A percentile compares a stretch with the other conserved stretches of the same genome.
Evolutionary conservation across 345 rosid genomes (phyloP).

Genomic region (Rhizophora apiculata): DNA sequence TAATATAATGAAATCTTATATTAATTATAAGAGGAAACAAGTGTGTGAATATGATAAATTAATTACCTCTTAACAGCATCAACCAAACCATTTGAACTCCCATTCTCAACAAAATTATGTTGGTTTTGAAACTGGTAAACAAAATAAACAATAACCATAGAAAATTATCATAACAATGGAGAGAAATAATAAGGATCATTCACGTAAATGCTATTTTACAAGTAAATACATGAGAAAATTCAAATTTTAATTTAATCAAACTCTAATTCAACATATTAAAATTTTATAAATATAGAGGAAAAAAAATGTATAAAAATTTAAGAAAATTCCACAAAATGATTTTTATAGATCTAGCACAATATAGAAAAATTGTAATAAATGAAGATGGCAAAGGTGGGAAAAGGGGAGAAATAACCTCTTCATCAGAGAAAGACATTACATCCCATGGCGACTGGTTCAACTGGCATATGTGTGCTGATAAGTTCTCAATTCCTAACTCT

Average conservation of each 20-base stretch:
- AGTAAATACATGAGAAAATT: background rate
- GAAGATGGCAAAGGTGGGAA: background rate
- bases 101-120: background rate
- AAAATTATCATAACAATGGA: background rate
- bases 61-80: background rate
- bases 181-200: background rate
- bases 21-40: background rate
- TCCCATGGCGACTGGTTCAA: constrained; percentile 3
- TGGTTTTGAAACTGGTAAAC: background rate
- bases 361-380: background rate
- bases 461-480: background rate
- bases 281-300: background rate
- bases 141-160: background rate
- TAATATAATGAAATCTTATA: too few relatives aligned
- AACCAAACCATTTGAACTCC: background rate
- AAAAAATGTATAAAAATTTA: background rate
- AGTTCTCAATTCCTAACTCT: background rate
- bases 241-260: background rate
- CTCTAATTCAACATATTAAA: background rate
- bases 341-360: background rate
- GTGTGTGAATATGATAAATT: background rate
- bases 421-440: background rate
- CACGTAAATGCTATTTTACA: background rate
- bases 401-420: background rate
- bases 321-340: background rate